phyloP scores from a whole-genome alignment of 1,284 basidiomycete genomes.

The Sporisorium scitamineum region DNA sequence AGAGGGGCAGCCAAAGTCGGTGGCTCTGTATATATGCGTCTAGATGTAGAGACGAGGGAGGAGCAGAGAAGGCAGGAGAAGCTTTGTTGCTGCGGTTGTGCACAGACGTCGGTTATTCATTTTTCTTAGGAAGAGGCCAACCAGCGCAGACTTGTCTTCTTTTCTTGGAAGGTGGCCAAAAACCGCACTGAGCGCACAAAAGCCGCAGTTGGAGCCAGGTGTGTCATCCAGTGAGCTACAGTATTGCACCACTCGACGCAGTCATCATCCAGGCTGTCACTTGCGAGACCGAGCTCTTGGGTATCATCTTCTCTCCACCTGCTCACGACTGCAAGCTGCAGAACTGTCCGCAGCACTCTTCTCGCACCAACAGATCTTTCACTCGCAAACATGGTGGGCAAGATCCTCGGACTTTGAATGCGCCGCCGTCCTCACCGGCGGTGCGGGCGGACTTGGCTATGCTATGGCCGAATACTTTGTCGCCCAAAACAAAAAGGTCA shows the following conservation, averaged over 20 bases:
- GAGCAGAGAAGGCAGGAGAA: background rate
- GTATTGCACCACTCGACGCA: too few relatives aligned
- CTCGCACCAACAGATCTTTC: too few relatives aligned
- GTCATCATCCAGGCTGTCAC: too few relatives aligned
- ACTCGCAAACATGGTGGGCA: constrained; percentile 17
- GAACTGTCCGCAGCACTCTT: too few relatives aligned
- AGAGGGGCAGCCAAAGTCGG: background rate
- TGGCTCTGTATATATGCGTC: background rate
- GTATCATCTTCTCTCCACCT: too few relatives aligned
- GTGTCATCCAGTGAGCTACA: too few relatives aligned
- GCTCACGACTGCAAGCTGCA: too few relatives aligned
- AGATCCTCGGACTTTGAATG: constrained; percentile 62
- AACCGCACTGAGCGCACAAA: background rate
- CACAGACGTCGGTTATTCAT: background rate
- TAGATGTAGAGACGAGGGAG: background rate
- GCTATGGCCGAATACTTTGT: constrained; percentile 70
- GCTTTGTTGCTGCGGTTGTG: background rate
- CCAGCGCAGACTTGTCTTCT: background rate
- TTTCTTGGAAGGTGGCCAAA: too few relatives aligned
- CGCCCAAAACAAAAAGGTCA: constrained; percentile 69
- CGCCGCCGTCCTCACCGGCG: constrained; percentile 65
- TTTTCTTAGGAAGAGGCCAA: background rate
- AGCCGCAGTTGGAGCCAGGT: background rate
- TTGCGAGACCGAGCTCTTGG: too few relatives aligned
- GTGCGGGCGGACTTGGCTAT: constrained; percentile 59